Conservation (phyloP, 768 basidiomycete species). For the Candolleomyces eurysporus region DNA sequence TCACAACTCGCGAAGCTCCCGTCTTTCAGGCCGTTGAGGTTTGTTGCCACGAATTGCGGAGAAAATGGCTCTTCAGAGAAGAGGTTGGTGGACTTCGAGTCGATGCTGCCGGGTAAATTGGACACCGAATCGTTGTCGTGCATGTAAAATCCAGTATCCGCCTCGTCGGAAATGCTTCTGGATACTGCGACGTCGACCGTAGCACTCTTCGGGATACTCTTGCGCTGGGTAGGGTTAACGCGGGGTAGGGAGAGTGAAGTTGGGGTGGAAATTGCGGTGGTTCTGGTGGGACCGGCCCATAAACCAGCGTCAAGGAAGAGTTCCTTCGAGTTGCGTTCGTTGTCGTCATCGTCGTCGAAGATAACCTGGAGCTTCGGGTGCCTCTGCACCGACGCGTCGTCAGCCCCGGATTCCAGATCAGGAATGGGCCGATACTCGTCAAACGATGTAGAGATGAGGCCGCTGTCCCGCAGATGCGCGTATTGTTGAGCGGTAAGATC, state of each 20-base stretch:
- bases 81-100: not conserved
- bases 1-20: not conserved
- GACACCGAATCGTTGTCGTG: not conserved
- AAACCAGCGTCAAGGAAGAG: not conserved
- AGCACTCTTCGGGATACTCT: too few relatives aligned
- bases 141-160: not conserved
- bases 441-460: conserved; percentile 1
- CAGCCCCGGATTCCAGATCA: not conserved
- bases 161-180: not conserved
- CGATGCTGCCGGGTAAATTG: not conserved
- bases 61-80: not conserved
- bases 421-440: not conserved
- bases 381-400: not conserved
- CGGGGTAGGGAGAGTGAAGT: not conserved
- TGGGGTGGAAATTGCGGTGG: not conserved
- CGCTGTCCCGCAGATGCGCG: not conserved
- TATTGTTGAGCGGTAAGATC: not conserved
- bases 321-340: not conserved
- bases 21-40: not conserved
- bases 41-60: not conserved
- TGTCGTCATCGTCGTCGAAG: not conserved
- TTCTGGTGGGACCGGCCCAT: not conserved
- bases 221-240: not conserved
- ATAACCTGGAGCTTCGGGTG: not conserved
- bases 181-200: too few relatives aligned